Evolutionary conservation across 2,329 filamentous ascomycete genomes (phyloP).

Genomic region (Neobulgaria alba): DNA sequence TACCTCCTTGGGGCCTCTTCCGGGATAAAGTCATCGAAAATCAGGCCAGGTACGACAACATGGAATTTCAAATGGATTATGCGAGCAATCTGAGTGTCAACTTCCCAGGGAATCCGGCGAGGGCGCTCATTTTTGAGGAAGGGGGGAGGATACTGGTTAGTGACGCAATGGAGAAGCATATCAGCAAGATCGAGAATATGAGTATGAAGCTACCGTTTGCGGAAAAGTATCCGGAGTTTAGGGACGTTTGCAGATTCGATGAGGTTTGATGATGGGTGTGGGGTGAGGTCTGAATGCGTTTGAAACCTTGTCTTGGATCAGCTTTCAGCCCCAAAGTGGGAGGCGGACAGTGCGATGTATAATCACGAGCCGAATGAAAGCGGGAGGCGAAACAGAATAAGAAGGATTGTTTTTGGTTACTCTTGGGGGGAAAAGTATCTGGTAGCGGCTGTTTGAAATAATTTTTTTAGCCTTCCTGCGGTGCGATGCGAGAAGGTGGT

Average conservation of each 20-base stretch:
- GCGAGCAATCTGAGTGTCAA: conserved; percentile 22
- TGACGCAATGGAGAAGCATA: conserved; percentile 19
- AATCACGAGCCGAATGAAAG: too few species aligned
- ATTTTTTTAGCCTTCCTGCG: too few species aligned
- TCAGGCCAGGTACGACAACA: conserved; percentile 22
- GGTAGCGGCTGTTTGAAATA: too few species aligned
- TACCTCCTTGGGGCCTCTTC: conserved; percentile 25
- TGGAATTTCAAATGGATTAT: conserved; percentile 24
- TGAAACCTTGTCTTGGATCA: too few species aligned
- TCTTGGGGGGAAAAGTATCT: too few species aligned
- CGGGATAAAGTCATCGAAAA: conserved; percentile 23
- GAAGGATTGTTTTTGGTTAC: too few species aligned
- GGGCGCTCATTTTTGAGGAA: conserved; percentile 21
- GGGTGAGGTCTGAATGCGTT: too few species aligned
- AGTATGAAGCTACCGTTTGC: conserved; percentile 26
- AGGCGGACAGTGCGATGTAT: too few species aligned
- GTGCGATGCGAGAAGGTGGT: too few species aligned
- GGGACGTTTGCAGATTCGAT: conserved; percentile 24
- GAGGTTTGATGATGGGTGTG: too few species aligned
- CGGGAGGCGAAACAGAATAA: too few species aligned
- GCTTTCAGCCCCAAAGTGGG: too few species aligned
- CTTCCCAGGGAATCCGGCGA: conserved; percentile 21
- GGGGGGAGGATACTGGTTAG: conserved; percentile 19
- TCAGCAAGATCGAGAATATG: conserved; percentile 20
- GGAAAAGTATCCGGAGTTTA: conserved; percentile 26